Conservation (phyloP, 1,284 basidiomycete species). For the Sparassis latifolia region DNA sequence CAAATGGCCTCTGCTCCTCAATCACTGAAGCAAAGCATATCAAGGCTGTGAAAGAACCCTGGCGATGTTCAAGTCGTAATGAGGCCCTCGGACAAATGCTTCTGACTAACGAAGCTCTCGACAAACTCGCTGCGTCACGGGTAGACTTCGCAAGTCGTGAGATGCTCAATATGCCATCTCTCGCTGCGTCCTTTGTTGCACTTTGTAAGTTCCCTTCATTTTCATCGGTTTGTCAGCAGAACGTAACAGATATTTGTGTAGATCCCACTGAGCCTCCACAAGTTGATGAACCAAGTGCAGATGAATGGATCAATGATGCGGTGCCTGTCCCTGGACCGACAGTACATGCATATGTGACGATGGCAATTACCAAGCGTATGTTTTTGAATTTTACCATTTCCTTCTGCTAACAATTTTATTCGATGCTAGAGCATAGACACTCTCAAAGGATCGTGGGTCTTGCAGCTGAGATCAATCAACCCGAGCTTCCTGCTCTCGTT, state of each 20-base stretch:
- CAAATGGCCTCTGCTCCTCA: conserved; percentile 20
- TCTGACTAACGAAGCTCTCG: conserved; percentile 15
- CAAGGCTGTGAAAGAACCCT: conserved; percentile 19
- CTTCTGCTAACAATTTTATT: not conserved
- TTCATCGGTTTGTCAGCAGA: no score
- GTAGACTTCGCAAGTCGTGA: conserved; percentile 8
- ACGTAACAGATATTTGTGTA: no score
- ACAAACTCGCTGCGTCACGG: conserved; percentile 13
- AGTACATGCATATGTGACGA: not conserved
- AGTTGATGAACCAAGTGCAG: not conserved
- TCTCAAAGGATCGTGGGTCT: not conserved
- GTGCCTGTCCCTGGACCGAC: not conserved
- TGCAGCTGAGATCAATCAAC: not conserved
- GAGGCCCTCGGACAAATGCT: conserved; percentile 20
- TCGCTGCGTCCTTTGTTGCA: not conserved
- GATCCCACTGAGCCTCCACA: not conserved
- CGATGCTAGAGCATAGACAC: not conserved
- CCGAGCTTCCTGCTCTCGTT: not conserved
- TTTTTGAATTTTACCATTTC: not conserved
- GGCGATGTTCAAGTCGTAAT: conserved; percentile 13
- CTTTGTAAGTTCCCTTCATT: no score
- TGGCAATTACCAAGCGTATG: not conserved
- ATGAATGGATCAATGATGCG: not conserved
- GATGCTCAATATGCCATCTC: conserved; percentile 11
- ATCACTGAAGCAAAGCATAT: conserved; percentile 23